phyloP scores from a whole-genome alignment of 2,329 filamentous ascomycete genomes.

The Arthrinium puccinioides region DNA sequence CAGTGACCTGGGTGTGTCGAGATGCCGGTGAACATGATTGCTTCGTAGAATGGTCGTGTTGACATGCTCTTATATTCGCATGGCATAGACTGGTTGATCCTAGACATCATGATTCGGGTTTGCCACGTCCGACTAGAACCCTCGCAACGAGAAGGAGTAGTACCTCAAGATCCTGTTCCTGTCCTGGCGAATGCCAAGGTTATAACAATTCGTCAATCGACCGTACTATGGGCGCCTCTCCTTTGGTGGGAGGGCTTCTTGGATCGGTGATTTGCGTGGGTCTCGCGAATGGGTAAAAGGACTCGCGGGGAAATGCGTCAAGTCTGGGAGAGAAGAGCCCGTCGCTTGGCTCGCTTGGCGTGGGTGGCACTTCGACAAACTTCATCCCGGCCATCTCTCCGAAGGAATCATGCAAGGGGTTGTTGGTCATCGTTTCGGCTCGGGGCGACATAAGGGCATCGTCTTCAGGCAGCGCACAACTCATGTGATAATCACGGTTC shows the following conservation, averaged over 20 bases:
- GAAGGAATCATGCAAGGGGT: constrained; percentile 49
- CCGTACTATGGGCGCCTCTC: constrained; percentile 66
- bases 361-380: constrained; percentile 45
- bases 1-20: no score
- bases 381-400: constrained; percentile 38
- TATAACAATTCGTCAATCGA: constrained; percentile 74
- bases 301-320: constrained; percentile 46
- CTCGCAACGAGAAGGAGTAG: no score
- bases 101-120: no score
- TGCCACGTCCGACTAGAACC: no score
- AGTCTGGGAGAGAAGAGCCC: constrained; percentile 47
- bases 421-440: constrained; percentile 64
- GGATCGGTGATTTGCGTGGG: constrained; percentile 54
- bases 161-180: no score
- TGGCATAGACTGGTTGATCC: no score
- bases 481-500: constrained; percentile 27
- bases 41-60: no score
- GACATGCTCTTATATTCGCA: no score
- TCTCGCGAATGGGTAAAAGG: constrained; percentile 43
- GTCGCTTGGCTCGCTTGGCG: constrained; percentile 42
- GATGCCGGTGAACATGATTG: no score
- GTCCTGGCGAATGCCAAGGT: no score
- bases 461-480: constrained; percentile 31
- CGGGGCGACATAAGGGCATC: constrained; percentile 64
- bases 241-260: constrained; percentile 66